Conservation (phyloP, 768 basidiomycete genomes). For the Boletus rubescentipes region DNA sequence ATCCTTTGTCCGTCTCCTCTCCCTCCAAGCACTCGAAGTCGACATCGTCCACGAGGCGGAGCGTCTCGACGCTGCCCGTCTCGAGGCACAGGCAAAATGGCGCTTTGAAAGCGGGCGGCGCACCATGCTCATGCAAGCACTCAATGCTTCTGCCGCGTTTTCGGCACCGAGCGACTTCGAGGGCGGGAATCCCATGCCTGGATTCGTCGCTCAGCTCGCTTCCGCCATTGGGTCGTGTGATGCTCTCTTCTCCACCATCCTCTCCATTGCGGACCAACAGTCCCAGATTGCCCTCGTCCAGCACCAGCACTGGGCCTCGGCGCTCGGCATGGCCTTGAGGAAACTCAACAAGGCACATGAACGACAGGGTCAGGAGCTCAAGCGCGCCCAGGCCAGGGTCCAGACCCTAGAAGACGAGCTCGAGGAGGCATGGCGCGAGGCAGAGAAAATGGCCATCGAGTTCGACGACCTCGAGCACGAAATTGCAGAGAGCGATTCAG, state of each 20-base stretch:
- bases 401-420: conserved; percentile 64
- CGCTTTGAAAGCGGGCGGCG: conserved; percentile 65
- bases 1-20: conserved; percentile 69
- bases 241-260: conserved; percentile 52
- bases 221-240: conserved; percentile 61
- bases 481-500: conserved; percentile 19
- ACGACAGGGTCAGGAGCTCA: conserved; percentile 59
- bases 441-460: conserved; percentile 69
- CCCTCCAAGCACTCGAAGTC: conserved; percentile 58
- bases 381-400: conserved; percentile 45
- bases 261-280: conserved; percentile 60
- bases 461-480: conserved; percentile 59
- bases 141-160: conserved; percentile 31
- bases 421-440: conserved; percentile 79
- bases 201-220: conserved; percentile 56
- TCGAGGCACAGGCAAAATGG: conserved; percentile 60
- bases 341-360: conserved; percentile 79
- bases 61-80: conserved; percentile 52
- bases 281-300: conserved; percentile 59
- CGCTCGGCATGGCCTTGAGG: conserved; percentile 71
- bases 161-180: background rate
- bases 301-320: conserved; percentile 72
- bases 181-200: conserved; percentile 35
- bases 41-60: conserved; percentile 58
- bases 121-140: conserved; percentile 69